Percentiles rank a stretch among this genome's conserved stretches.
These are phyloP conservation scores for Mycena chlorophos DNA, from an alignment of 768 basidiomycete genomes.

Conservation along the genomic window DNA sequence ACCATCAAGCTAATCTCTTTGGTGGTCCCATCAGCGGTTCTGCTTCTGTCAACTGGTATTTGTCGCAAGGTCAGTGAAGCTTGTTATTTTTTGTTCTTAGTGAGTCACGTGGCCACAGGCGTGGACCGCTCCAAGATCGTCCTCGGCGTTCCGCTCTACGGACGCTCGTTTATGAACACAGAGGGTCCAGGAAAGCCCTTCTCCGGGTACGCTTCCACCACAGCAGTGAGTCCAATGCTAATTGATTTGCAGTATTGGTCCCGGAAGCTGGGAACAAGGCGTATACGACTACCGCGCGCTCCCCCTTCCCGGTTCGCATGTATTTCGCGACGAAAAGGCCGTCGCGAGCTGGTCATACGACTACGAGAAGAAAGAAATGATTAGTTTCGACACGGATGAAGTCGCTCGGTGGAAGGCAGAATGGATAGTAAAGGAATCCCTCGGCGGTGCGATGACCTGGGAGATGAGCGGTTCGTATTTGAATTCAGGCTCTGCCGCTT, in stretches of 20 bases:
- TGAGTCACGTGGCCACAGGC: conserved; percentile 54
- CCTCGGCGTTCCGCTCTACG: conserved; percentile 91
- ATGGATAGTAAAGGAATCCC: conserved; percentile 72
- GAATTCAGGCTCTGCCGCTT: not conserved
- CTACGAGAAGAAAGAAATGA: conserved; percentile 69
- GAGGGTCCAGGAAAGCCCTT: conserved; percentile 79
- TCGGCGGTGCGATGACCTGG: conserved; percentile 96
- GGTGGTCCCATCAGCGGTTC: conserved; percentile 65
- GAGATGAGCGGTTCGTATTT: conserved; percentile 55
- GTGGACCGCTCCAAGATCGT: conserved; percentile 80
- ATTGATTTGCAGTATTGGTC: conserved; percentile 49
- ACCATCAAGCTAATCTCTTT: conserved; percentile 86
- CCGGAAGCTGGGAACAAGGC: conserved; percentile 87
- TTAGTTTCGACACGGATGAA: conserved; percentile 76
- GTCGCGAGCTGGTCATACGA: conserved; percentile 87
- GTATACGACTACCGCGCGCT: conserved; percentile 93
- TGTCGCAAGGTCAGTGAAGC: conserved; percentile 39
- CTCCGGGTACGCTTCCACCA: conserved; percentile 45
- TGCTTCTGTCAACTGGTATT: conserved; percentile 71
- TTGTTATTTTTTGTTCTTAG: not conserved
- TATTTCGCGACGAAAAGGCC: conserved; percentile 62
- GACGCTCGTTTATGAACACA: conserved; percentile 86
- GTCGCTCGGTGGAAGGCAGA: conserved; percentile 74
- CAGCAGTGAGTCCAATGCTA: too few relatives aligned
- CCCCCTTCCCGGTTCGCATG: conserved; percentile 70